Percentiles rank a stretch among this genome's conserved stretches.
Conservation (phyloP, 768 basidiomycete species). For the Polyporus arcularius region DNA sequence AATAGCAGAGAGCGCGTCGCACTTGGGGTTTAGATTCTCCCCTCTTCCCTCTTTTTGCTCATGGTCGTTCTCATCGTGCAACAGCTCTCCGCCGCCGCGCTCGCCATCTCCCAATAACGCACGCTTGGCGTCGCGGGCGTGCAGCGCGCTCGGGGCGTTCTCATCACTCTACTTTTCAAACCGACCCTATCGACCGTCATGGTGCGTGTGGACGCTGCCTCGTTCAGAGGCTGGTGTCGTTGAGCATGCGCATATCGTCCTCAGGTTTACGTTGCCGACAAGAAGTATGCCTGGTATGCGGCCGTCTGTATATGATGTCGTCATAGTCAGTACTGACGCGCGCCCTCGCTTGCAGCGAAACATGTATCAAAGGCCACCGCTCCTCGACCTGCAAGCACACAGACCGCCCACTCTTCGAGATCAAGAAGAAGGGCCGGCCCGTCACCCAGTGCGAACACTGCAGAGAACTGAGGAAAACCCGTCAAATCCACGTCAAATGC, state of each 20-base stretch:
- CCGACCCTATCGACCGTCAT: constrained; percentile 34
- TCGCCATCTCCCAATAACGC: constrained; percentile 48
- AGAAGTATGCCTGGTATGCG: constrained; percentile 79
- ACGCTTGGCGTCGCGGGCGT: constrained; percentile 61
- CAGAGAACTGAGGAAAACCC: constrained; percentile 41
- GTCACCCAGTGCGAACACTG: constrained; percentile 52
- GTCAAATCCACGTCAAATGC: constrained; percentile 43
- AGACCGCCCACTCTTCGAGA: constrained; percentile 84
- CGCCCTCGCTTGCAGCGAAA: constrained; percentile 54
- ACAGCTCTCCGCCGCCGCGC: constrained; percentile 19
- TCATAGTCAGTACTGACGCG: constrained; percentile 4
- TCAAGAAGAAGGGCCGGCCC: constrained; percentile 64
- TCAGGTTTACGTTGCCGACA: constrained; percentile 72
- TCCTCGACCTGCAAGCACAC: constrained; percentile 88
- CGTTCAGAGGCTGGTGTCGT: background rate
- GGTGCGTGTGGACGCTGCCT: constrained; percentile 36
- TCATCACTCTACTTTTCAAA: background rate
- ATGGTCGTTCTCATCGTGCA: constrained; percentile 20
- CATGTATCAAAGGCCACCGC: constrained; percentile 93
- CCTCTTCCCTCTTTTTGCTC: constrained; percentile 9
- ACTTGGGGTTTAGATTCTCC: constrained; percentile 5
- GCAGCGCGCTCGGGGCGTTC: constrained; percentile 35
- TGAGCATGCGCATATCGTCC: background rate
- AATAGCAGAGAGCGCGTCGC: background rate
- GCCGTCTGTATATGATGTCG: constrained; percentile 7